Percentiles rank a stretch among this genome's conserved stretches.
Evolutionary conservation across 1,284 basidiomycete species (phyloP).

Genomic region (Rhodotorula sp.): DNA sequence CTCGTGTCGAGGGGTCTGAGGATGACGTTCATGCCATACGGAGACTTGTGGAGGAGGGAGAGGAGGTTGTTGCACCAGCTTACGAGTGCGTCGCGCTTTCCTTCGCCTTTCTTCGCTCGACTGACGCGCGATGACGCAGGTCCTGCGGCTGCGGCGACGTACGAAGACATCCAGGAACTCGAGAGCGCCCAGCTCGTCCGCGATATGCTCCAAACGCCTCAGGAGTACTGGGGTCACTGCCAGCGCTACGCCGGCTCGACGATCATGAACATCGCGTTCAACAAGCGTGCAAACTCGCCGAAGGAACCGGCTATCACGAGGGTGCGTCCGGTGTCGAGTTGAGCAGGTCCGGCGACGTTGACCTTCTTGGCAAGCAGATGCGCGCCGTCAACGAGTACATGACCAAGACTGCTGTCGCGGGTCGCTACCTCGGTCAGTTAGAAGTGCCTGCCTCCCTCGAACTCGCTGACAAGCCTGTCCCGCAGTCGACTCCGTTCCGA

Average conservation of each 20-base stretch:
- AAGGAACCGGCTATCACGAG: slow-evolving; percentile 44
- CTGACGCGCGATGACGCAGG: no score
- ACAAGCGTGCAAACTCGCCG: slow-evolving; percentile 42
- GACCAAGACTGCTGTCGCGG: slow-evolving; percentile 44
- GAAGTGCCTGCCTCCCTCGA: no score
- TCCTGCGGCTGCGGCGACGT: slow-evolving; percentile 19
- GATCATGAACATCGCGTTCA: slow-evolving; percentile 47
- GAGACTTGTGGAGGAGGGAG: slow-evolving; percentile 41
- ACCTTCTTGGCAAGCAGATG: slow-evolving; percentile 14
- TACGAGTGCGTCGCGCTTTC: slow-evolving; percentile 12
- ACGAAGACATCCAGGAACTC: slow-evolving; percentile 44
- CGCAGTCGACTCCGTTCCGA: slow-evolving; percentile 44
- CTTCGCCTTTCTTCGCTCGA: no score
- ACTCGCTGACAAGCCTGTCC: neutral
- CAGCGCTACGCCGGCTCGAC: slow-evolving; percentile 46
- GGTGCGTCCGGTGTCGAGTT: slow-evolving; percentile 9
- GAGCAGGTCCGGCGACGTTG: no score
- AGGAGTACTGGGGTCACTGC: slow-evolving; percentile 44
- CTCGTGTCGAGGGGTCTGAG: slow-evolving; percentile 43
- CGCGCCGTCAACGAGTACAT: slow-evolving; percentile 41
- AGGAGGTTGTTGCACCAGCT: slow-evolving; percentile 44
- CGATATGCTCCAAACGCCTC: slow-evolving; percentile 42
- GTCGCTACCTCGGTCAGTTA: slow-evolving; percentile 39
- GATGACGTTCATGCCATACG: slow-evolving; percentile 45
- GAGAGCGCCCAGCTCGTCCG: slow-evolving; percentile 43